Conservation (phyloP, 352 stramenopile species). For the Globisporangium echinulatum region DNA sequence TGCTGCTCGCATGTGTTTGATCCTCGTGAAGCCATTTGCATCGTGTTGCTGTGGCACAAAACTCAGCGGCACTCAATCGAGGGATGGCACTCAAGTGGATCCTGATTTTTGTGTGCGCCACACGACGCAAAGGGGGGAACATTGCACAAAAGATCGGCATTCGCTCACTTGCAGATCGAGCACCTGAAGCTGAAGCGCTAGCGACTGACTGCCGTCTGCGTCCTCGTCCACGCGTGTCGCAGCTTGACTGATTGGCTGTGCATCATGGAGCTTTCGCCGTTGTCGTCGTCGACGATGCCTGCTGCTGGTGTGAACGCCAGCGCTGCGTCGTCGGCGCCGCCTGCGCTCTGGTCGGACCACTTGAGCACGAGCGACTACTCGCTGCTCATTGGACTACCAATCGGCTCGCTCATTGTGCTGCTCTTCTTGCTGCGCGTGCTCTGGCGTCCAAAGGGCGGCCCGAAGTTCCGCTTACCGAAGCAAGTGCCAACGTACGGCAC, state of each 20-base stretch:
- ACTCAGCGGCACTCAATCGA: no score
- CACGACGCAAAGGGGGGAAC: no score
- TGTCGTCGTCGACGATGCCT: not conserved
- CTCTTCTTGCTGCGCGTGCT: slow-evolving; percentile 64
- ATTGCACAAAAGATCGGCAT: no score
- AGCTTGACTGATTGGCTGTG: not conserved
- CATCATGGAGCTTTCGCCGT: slow-evolving; percentile 1
- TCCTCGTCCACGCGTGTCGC: no score
- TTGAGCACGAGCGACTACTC: slow-evolving; percentile 50
- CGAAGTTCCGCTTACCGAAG: slow-evolving; percentile 78
- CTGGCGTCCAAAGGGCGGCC: slow-evolving; percentile 60
- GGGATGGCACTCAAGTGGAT: no score
- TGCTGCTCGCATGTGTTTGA: no score
- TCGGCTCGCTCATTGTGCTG: slow-evolving; percentile 49
- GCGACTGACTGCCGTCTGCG: no score
- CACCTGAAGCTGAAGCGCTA: no score
- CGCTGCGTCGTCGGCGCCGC: slow-evolving; percentile 6
- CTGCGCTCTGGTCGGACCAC: slow-evolving; percentile 55
- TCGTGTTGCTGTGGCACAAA: no score
- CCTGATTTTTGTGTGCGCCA: no score
- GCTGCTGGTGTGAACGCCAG: slow-evolving; percentile 3
- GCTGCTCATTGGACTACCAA: slow-evolving; percentile 55
- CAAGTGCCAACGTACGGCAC: slow-evolving; percentile 76
- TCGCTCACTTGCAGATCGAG: no score
- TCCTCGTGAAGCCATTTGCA: no score